A percentile compares a stretch with the other conserved stretches of the same genome.
Conservation (phyloP, 306 rosid genomes). For the Erythrophleum fordii region DNA sequence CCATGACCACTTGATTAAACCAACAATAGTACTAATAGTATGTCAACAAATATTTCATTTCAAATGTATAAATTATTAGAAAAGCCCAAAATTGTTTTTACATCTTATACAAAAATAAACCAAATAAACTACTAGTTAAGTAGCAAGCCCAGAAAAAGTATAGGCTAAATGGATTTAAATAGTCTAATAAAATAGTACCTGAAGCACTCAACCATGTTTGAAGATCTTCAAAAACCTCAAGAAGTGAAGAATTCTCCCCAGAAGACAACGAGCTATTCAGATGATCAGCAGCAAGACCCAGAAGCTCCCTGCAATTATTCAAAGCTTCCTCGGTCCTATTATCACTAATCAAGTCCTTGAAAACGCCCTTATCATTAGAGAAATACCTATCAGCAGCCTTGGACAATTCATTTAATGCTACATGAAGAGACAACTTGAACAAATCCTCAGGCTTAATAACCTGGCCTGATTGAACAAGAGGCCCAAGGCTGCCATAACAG, state of each 20-base stretch:
- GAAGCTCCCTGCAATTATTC: slow-evolving; percentile 56
- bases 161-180: background rate
- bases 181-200: slow-evolving; percentile 37
- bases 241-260: slow-evolving; percentile 42
- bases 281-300: slow-evolving; percentile 69
- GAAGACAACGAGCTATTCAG: slow-evolving; percentile 50
- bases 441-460: slow-evolving; percentile 55
- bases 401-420: slow-evolving; percentile 56
- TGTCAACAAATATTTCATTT: no score
- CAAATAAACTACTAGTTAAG: no score
- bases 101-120: no score
- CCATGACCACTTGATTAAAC: no score
- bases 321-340: slow-evolving; percentile 46
- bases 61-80: no score
- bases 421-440: slow-evolving; percentile 49
- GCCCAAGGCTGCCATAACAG: slow-evolving; percentile 54
- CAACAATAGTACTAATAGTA: no score
- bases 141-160: no score
- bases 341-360: slow-evolving; percentile 30
- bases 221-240: slow-evolving; percentile 60
- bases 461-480: slow-evolving; percentile 41
- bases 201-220: slow-evolving; percentile 81
- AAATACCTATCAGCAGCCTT: slow-evolving; percentile 45
- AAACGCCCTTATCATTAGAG: slow-evolving; percentile 36
- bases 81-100: no score